Conservation (phyloP, 75 land plant genomes). For the Sequoiadendron giganteum region DNA sequence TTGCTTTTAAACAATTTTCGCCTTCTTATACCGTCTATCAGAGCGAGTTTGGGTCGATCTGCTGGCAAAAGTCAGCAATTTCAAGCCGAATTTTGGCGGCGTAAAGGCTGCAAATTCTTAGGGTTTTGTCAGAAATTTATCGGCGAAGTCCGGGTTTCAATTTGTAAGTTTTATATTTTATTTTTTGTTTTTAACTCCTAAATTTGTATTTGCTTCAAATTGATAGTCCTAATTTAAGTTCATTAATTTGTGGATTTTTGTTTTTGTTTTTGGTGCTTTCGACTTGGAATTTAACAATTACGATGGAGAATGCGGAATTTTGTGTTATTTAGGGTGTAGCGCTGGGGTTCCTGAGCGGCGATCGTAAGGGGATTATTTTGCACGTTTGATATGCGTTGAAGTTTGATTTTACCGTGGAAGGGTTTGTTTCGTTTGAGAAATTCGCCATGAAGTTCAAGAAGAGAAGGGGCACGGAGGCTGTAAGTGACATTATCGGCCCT, state of each 20-base stretch:
- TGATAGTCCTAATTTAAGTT: not conserved
- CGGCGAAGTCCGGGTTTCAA: not conserved
- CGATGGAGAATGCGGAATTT: not conserved
- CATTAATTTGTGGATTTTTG: not conserved
- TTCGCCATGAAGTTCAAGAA: conserved; percentile 43
- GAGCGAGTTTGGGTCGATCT: conserved; percentile 5
- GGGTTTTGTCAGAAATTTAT: not conserved
- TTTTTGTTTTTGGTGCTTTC: not conserved
- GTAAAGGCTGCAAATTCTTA: not conserved
- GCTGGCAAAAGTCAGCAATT: not conserved
- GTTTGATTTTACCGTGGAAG: not conserved
- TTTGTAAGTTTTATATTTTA: not conserved
- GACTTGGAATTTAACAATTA: not conserved
- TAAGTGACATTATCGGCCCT: conserved; percentile 10
- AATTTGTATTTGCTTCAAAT: not conserved
- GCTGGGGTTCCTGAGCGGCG: not conserved
- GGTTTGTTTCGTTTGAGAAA: conserved; percentile 10
- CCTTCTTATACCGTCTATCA: not conserved
- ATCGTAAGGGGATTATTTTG: not conserved
- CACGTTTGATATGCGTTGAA: not conserved
- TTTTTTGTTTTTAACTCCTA: not conserved
- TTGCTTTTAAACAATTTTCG: not conserved
- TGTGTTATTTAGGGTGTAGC: not conserved
- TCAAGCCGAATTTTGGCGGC: not conserved
- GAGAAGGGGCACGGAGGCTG: conserved; percentile 48